phyloP scores from a whole-genome alignment of 1,284 basidiomycete genomes.

The Papiliotrema fonsecae region DNA sequence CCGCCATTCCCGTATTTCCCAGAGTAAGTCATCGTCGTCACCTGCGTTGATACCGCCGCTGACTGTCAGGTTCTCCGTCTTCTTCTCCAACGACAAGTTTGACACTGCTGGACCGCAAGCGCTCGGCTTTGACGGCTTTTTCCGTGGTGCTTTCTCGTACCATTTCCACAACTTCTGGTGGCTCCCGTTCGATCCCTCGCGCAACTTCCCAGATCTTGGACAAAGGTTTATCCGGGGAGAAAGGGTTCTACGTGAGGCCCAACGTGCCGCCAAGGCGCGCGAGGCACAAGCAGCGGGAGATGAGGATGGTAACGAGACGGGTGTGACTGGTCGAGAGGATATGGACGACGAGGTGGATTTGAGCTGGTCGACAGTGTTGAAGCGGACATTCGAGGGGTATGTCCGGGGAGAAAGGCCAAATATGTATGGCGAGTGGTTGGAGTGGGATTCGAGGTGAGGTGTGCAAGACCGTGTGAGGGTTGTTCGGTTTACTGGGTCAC shows the following conservation, averaged over 20 bases:
- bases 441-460: conserved; percentile 38
- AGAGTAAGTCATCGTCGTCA: conserved; percentile 52
- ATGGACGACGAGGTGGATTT: conserved; percentile 62
- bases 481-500: no score
- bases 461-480: neutral
- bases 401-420: conserved; percentile 80
- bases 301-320: conserved; percentile 15
- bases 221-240: conserved; percentile 70
- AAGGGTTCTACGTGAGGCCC: conserved; percentile 50
- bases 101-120: conserved; percentile 67
- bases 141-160: conserved; percentile 77
- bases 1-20: conserved; percentile 80
- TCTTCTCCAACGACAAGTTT: conserved; percentile 70
- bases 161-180: conserved; percentile 89
- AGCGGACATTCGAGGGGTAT: conserved; percentile 85
- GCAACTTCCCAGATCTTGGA: conserved; percentile 89
- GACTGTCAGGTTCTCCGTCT: conserved; percentile 60
- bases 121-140: conserved; percentile 78
- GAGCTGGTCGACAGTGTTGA: conserved; percentile 83
- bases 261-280: conserved; percentile 27
- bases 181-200: conserved; percentile 80
- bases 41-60: neutral
- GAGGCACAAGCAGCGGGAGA: conserved; percentile 16
- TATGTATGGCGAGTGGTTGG: conserved; percentile 79
- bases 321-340: conserved; percentile 24